Evolutionary conservation across 2,329 filamentous ascomycete species (phyloP), one percentile per base, ranked within the genome.

Genomic region (Epichloe festucae): DNA sequence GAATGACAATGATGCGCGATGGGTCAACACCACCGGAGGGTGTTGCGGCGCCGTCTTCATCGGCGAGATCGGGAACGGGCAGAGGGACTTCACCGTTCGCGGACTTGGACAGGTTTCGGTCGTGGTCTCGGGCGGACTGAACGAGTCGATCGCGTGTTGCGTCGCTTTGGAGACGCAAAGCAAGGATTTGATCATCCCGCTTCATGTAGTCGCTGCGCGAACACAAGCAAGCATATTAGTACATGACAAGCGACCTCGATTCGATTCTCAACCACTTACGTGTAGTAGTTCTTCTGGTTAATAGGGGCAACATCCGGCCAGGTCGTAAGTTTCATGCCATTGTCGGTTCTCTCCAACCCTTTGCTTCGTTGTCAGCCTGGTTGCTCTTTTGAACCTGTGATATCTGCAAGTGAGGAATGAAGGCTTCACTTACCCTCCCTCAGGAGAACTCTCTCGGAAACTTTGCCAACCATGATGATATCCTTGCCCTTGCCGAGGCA

Each of bases 231-330:
- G 35, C 14, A 57, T 40, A 42, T 46, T 4, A 35, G 41, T 43
- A 48, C 40, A 1, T 14, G 12, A 6, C 48, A 10, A 31, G 31
- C 31, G 31, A 27, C 31, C 15, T 36, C 36, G 21, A 7, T 19
- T 34, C 14, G 10, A 34, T 41, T 11, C 7, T 11, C 3, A 31
- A 6, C 15, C 11, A 17, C 82, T 55, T 76, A 93, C 88, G 90
- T 95, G 68, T 96, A 96, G 70, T 98, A 98, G 69, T 98, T 98
- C 74, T 98, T 98, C 69, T 98, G 93, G 66, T 98, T 98, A 70
- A 98, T 98, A 62, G 93, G 88, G 43, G 81, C 78, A 53, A 95
- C 83, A 63, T 93, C 85, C 10, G 93, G 91, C 91, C 93, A 98
- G 67, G 79, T 94, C 46, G 89, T 87, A 64, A 93, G 81, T 65